Base-by-base conservation (phyloP, 148 eudicot species). In the Vaccinium myrtillus region DNA sequence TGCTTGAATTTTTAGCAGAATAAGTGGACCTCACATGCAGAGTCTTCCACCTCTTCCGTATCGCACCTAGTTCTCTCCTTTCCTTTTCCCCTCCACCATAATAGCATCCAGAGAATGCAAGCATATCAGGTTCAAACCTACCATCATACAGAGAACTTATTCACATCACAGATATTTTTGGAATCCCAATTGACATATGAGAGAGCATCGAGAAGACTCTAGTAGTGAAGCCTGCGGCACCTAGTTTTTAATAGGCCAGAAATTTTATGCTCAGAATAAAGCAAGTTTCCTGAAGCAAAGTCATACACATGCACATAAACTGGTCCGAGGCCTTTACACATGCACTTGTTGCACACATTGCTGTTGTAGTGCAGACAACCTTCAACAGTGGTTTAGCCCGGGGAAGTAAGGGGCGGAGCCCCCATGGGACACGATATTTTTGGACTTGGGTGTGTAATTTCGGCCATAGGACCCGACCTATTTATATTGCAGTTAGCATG, bases 51-150 rank as follows among this genome's bases (percentile, higher is more conserved):
- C 96, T 91, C 85, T 86, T 94, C 67, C 93, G 86, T 73, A 95
- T 84, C 56, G 84, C 67, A 39, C 93, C 92, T 32, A 95, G 90
- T 83, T 95, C 98, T 23, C 43, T 80, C 77, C 81, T 90, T 88
- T 94, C 98, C 82, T 90, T 90, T 83, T 94, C 98, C 77, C 98
- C 98, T 75, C 98, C 98, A 49, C 98, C 98, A 87, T 94, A 95
- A 85, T 95, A 87, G 81, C 98, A 95, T 63, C 98, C 98, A 73
- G 98, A 94, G 91, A 95, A 95, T 46, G 98, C 98, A 67, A 95
- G 98, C 98, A 95, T 95, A 87, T 95, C 98, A 73, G 98, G 88
- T 87, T 95, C 98, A 90, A 92, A 95, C 90, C 98, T 95, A 89
- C 46, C 77, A 85, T 48, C 51, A 79, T 83, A 84, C 8, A 27